Evolutionary conservation across 345 rosid genomes (phyloP).

Genomic region (Reutealis trisperma): DNA sequence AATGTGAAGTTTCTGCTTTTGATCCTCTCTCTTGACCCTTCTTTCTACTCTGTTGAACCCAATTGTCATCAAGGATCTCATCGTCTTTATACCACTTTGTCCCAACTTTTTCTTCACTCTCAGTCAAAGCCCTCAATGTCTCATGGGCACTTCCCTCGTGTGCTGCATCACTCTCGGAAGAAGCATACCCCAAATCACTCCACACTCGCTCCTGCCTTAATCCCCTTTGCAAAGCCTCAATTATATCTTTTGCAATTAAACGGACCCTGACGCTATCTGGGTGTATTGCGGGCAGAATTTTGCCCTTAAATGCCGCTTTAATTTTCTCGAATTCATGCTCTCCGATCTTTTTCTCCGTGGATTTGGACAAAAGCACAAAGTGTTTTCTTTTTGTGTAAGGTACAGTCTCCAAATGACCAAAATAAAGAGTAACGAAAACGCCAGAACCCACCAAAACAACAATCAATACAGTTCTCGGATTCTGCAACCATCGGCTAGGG

Average conservation of each 20-base stretch:
- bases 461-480: slow-evolving; percentile 53
- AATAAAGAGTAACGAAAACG: slow-evolving; percentile 51
- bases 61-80: slow-evolving; percentile 82
- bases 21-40: slow-evolving; percentile 47
- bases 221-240: slow-evolving; percentile 82
- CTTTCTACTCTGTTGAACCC: slow-evolving; percentile 80
- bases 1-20: slow-evolving; percentile 53
- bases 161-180: slow-evolving; percentile 36
- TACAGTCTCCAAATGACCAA: slow-evolving; percentile 73
- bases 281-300: slow-evolving; percentile 75
- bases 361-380: slow-evolving; percentile 69
- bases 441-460: slow-evolving; percentile 66
- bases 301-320: slow-evolving; percentile 60
- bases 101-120: slow-evolving; percentile 32
- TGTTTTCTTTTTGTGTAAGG: slow-evolving; percentile 86
- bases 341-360: slow-evolving; percentile 64
- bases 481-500: slow-evolving; percentile 60
- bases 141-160: slow-evolving; percentile 42
- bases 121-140: slow-evolving; percentile 44
- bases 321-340: slow-evolving; percentile 66
- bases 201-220: slow-evolving; percentile 67
- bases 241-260: slow-evolving; percentile 63
- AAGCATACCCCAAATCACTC: slow-evolving; percentile 73
- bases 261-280: slow-evolving; percentile 79
- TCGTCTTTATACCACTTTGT: slow-evolving; percentile 63